Conservation (phyloP, 331 rosid genomes). For the Cydonia oblonga region DNA sequence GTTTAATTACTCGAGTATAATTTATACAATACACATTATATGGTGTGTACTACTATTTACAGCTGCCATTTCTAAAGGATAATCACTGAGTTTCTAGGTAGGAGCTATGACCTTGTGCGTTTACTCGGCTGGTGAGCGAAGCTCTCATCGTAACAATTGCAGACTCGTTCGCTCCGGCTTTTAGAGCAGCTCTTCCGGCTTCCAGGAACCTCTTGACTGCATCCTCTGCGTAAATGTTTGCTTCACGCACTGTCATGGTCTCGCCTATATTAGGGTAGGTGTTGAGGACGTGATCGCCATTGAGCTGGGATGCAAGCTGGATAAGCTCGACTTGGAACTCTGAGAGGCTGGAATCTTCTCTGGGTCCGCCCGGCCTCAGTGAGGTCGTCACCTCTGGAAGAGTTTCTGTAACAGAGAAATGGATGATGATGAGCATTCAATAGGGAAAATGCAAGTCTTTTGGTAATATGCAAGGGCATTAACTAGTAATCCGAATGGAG, state of each 20-base stretch:
- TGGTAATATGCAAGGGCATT: neutral
- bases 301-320: constrained; percentile 94
- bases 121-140: constrained; percentile 65
- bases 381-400: constrained; percentile 53
- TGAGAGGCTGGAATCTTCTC: constrained; percentile 58
- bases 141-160: constrained; percentile 93
- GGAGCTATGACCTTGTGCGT: constrained; percentile 12
- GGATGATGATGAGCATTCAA: neutral
- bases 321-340: constrained; percentile 84
- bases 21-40: neutral
- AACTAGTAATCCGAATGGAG: neutral
- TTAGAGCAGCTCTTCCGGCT: constrained; percentile 75
- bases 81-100: constrained; percentile 34
- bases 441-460: too few relatives aligned
- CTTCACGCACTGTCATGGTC: constrained; percentile 68
- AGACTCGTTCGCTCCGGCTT: constrained; percentile 91
- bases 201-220: constrained; percentile 85
- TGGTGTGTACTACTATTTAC: neutral
- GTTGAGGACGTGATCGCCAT: constrained; percentile 71
- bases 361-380: constrained; percentile 67
- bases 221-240: constrained; percentile 84
- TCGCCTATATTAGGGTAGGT: constrained; percentile 70
- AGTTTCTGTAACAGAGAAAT: constrained; percentile 35
- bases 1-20: neutral
- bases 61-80: neutral